Percentiles rank a stretch among this genome's conserved stretches.
Evolutionary conservation across 495 filamentous ascomycete species (phyloP).

Genomic region (Penicillium soppii): DNA sequence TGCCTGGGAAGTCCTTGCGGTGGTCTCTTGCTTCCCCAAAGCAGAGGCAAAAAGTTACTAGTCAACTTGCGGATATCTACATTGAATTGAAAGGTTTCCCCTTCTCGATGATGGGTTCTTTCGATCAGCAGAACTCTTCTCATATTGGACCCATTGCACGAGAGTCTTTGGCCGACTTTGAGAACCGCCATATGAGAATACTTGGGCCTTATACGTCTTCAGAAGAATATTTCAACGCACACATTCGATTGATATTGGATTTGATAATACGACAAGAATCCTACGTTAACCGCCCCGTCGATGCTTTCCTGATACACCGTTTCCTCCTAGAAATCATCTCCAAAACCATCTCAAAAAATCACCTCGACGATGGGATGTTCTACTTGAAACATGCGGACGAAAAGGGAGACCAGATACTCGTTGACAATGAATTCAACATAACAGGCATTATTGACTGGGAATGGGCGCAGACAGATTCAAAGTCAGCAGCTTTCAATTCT

Average conservation of each 20-base stretch:
- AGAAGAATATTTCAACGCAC: constrained; percentile 14
- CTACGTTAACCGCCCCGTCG: constrained; percentile 20
- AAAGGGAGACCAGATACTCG: constrained; percentile 46
- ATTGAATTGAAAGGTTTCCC: constrained; percentile 36
- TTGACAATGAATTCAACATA: constrained; percentile 44
- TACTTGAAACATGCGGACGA: constrained; percentile 46
- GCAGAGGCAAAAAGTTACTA: constrained; percentile 33
- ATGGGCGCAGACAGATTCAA: constrained; percentile 35
- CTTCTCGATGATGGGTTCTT: constrained; percentile 29
- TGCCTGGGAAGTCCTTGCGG: constrained; percentile 32
- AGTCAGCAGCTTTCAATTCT: constrained; percentile 39
- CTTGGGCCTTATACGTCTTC: constrained; percentile 25
- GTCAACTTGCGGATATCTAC: constrained; percentile 41
- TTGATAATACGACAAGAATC: constrained; percentile 32
- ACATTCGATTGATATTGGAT: constrained; percentile 25
- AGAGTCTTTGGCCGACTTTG: constrained; percentile 30
- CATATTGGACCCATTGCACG: constrained; percentile 31
- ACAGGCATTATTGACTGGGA: constrained; percentile 49
- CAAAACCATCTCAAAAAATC: constrained; percentile 3
- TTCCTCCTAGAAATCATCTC: constrained; percentile 34
- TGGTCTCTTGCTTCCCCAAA: constrained; percentile 24
- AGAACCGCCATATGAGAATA: constrained; percentile 4
- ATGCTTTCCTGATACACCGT: constrained; percentile 38
- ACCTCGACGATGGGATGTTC: constrained; percentile 30
- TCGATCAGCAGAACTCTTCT: constrained; percentile 18